These are phyloP conservation scores for Kodamaea plutei DNA, from an alignment of 1,139 yeast genomes.

Conservation along the genomic window DNA sequence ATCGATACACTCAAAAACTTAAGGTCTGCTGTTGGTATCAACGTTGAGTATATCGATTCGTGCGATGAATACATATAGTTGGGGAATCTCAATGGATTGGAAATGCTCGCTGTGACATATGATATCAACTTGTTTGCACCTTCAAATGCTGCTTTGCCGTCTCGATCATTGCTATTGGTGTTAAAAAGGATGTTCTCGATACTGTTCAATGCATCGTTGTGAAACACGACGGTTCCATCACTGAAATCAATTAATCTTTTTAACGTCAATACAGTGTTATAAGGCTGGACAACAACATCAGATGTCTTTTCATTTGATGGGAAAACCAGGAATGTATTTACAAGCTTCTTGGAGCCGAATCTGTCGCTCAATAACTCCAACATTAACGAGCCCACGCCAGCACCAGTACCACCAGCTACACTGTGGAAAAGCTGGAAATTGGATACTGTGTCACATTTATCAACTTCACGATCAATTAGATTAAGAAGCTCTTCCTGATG, in stretches of 20 bases:
- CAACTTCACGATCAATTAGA: slow-evolving; percentile 86
- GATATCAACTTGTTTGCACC: slow-evolving; percentile 85
- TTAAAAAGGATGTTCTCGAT: slow-evolving; percentile 51
- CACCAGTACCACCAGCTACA: slow-evolving; percentile 99
- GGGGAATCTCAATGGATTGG: slow-evolving; percentile 88
- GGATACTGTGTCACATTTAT: slow-evolving; percentile 83
- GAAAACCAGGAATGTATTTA: slow-evolving; percentile 83
- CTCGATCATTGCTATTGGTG: slow-evolving; percentile 11
- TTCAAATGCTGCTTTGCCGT: slow-evolving; percentile 47
- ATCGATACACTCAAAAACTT: slow-evolving; percentile 85
- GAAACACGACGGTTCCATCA: slow-evolving; percentile 84
- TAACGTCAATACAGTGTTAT: slow-evolving; percentile 79
- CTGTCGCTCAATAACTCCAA: slow-evolving; percentile 78
- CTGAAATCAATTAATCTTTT: slow-evolving; percentile 78
- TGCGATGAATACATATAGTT: slow-evolving; percentile 86
- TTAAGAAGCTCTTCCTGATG: slow-evolving; percentile 72
- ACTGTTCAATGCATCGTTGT: slow-evolving; percentile 76
- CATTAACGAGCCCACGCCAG: slow-evolving; percentile 85
- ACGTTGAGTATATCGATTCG: slow-evolving; percentile 75
- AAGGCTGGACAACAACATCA: slow-evolving; percentile 97
- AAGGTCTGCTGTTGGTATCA: slow-evolving; percentile 85
- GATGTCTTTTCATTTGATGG: slow-evolving; percentile 74
- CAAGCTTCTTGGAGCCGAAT: slow-evolving; percentile 71
- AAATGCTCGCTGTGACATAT: slow-evolving; percentile 76
- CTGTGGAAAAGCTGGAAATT: slow-evolving; percentile 91